Percentiles rank a stretch among this genome's conserved stretches.
Evolutionary conservation across 257 asterid species (phyloP).

Genomic region (Solanum chiquidenum): DNA sequence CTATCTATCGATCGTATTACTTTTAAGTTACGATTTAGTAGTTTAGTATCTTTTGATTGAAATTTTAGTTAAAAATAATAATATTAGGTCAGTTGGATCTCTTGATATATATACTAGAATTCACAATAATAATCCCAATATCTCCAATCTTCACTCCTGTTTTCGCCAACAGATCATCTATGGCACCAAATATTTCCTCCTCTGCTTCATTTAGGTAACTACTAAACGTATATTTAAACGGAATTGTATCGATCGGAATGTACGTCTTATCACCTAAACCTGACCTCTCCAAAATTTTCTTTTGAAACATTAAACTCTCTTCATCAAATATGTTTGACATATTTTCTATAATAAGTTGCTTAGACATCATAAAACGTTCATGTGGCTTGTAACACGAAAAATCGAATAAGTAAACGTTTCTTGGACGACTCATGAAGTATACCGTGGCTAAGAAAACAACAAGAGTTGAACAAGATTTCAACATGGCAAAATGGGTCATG

Average conservation of each 20-base stretch:
- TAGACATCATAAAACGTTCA: constrained; percentile 2
- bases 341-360: constrained; percentile 1
- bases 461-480: constrained; percentile 17
- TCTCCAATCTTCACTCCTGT: constrained; percentile 3
- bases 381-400: constrained; percentile 38
- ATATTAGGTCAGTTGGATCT: too few species aligned
- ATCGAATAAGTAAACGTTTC: constrained; percentile 25
- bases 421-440: constrained; percentile 21
- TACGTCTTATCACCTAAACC: constrained; percentile 31
- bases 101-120: constrained; percentile 6
- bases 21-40: too few species aligned
- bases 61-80: too few species aligned
- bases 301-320: constrained; percentile 13
- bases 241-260: background rate
- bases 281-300: constrained; percentile 26
- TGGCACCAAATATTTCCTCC: background rate
- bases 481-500: constrained; percentile 15
- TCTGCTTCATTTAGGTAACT: background rate
- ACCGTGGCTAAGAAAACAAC: constrained; percentile 13
- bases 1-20: background rate
- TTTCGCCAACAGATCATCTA: constrained; percentile 2
- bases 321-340: constrained; percentile 1
- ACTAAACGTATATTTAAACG: background rate
- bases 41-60: too few species aligned
- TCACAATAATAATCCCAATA: constrained; percentile 24